These are phyloP conservation scores for Talaromyces proteolyticus DNA, from an alignment of 495 filamentous ascomycete genomes.

Conservation along the genomic window DNA sequence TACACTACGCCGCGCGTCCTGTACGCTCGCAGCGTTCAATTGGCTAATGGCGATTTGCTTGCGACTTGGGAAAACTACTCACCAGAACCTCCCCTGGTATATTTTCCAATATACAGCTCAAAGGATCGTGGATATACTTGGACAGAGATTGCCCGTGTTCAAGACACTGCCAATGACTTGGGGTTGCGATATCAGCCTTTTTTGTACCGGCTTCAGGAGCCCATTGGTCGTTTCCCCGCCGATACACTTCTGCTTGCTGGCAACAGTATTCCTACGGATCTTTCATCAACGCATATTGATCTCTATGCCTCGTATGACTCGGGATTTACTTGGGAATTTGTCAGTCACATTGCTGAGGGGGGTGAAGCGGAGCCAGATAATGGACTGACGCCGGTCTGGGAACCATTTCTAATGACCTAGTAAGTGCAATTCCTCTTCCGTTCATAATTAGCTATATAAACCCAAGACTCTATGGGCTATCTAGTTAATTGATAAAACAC, in stretches of 20 bases:
- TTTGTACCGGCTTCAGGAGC: constrained; percentile 52
- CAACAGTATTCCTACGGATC: constrained; percentile 56
- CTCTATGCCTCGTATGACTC: constrained; percentile 56
- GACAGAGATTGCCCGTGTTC: constrained; percentile 53
- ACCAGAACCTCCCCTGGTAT: constrained; percentile 47
- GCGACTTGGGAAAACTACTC: constrained; percentile 59
- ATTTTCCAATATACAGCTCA: constrained; percentile 62
- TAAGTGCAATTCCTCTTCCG: no score
- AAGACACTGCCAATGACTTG: constrained; percentile 56
- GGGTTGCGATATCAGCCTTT: constrained; percentile 65
- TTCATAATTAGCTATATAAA: no score
- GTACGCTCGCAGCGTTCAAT: constrained; percentile 18
- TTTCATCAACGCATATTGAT: constrained; percentile 59
- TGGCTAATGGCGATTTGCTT: constrained; percentile 19
- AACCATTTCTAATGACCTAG: constrained; percentile 56
- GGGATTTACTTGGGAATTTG: constrained; percentile 58
- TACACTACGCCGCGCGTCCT: no score
- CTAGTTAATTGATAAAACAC: no score
- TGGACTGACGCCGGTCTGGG: constrained; percentile 63
- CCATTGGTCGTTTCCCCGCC: constrained; percentile 46
- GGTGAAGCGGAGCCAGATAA: constrained; percentile 56
- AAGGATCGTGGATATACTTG: constrained; percentile 56
- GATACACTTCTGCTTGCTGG: constrained; percentile 60
- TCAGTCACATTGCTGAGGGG: constrained; percentile 59
- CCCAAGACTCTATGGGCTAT: no score